These are phyloP conservation scores for Talaromyces adpressus DNA, from an alignment of 495 filamentous ascomycete species.

Conservation along the genomic window DNA sequence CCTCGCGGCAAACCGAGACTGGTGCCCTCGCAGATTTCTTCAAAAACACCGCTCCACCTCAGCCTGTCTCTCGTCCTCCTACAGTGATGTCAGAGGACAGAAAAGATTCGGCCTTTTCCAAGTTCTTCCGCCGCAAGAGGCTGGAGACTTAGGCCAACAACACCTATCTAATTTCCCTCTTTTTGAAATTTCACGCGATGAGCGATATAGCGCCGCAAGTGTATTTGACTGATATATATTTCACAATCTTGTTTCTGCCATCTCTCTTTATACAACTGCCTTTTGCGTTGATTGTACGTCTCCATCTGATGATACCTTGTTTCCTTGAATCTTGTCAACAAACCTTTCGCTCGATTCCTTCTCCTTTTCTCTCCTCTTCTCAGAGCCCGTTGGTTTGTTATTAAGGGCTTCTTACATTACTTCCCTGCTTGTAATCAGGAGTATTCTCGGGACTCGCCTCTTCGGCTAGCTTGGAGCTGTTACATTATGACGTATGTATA, in stretches of 20 bases:
- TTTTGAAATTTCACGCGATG: not conserved
- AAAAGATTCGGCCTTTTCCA: conserved; percentile 21
- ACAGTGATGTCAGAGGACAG: conserved; percentile 20
- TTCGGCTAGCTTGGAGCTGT: not conserved
- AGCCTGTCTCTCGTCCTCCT: conserved; percentile 17
- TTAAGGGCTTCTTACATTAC: not conserved
- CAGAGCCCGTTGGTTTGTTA: not conserved
- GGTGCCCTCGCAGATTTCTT: conserved; percentile 77
- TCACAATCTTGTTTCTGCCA: conserved; percentile 7
- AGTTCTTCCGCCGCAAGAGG: conserved; percentile 41
- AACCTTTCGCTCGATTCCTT: not conserved
- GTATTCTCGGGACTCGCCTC: not conserved
- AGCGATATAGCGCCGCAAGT: not conserved
- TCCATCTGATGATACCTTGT: conserved; percentile 5
- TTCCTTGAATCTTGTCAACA: conserved; percentile 2
- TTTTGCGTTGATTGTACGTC: not conserved
- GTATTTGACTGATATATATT: not conserved
- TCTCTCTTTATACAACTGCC: not conserved
- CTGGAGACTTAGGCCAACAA: conserved; percentile 22
- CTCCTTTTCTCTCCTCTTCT: conserved; percentile 6
- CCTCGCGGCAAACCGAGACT: conserved; percentile 39
- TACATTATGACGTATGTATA: conserved; percentile 4
- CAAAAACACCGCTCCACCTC: conserved; percentile 66
- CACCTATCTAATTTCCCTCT: conserved; percentile 4
- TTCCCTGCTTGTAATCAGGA: not conserved